Evolutionary conservation across 1,284 basidiomycete species (phyloP), one percentile per base, ranked within the genome.

Genomic region (Tetrapyrgos nigripes): DNA sequence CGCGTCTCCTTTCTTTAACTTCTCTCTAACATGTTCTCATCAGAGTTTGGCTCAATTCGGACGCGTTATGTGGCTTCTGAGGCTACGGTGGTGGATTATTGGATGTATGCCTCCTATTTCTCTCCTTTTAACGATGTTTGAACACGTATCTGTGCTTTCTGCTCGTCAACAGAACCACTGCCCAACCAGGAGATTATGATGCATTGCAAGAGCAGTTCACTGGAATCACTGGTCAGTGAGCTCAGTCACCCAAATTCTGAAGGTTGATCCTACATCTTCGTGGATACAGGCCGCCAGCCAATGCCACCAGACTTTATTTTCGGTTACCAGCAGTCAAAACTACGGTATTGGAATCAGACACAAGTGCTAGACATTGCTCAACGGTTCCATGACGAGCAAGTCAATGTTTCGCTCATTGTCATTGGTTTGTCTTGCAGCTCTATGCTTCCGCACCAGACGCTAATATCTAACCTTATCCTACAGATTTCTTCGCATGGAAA

Each of bases 401-500:
- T 78, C 5, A 74, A 74, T 50, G 74, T 79, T 13, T 76, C 75
- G 2, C 61, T 78, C 46, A 76, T 78, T 27, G 74, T 78, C 8
- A 70, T 78, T 24, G 76, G 75, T 72, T 55, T 21, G 72, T 55
- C 27, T 35, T 37, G 14, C 27, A 40, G 27, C 26, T n/a, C 35
- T 37, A 45, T 26, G n/a, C 28, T 10, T 33, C 35, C n/a, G 13
- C 33, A 31, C 13, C 27, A 49, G 24, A 37, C 24, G 27, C n/a
- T n/a, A n/a, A 43, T 40, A 40, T 55, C 47, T 33, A 27, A 24
- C 2, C 27, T 51, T 5, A 27, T n/a, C 21, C 9, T 50, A 3
- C 51, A 78, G 76, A 78, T 58, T 77, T 77, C 67, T 78, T 78
- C 57, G 73, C 73, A 3, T 77, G 76, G 76, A 76, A 76, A 48